Evolutionary conservation across 768 basidiomycete genomes (phyloP).

Genomic region (Symmetrospora coprosmae): DNA sequence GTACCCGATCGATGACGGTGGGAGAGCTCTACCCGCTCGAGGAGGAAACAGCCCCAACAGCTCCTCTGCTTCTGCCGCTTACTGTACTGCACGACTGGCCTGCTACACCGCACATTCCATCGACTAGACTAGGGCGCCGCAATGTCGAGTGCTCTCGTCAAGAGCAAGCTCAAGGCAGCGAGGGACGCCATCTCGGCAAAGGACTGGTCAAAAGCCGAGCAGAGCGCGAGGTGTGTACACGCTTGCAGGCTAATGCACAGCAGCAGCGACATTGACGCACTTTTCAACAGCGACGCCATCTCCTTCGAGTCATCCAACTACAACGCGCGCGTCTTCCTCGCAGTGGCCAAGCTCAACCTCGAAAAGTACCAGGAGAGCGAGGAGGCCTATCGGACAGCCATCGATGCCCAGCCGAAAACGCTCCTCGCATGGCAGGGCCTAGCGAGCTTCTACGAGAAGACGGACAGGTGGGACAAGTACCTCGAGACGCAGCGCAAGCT

Average conservation of each 20-base stretch:
- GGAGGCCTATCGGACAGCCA: slow-evolving; percentile 69
- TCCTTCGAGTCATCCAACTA: slow-evolving; percentile 61
- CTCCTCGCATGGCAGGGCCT: slow-evolving; percentile 78
- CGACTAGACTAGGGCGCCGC: neutral
- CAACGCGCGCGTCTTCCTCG: slow-evolving; percentile 74
- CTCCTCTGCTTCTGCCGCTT: no score
- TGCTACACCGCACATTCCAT: neutral
- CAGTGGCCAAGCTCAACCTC: slow-evolving; percentile 62
- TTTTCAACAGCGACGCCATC: slow-evolving; percentile 26
- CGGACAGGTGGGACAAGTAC: slow-evolving; percentile 48
- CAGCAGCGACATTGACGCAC: neutral
- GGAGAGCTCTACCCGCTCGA: no score
- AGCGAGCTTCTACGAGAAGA: slow-evolving; percentile 55
- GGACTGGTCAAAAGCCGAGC: slow-evolving; percentile 54
- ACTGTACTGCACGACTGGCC: no score
- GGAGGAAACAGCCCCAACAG: no score
- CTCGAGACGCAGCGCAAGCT: slow-evolving; percentile 46
- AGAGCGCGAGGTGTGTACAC: slow-evolving; percentile 49
- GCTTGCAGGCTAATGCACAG: neutral
- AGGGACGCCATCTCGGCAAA: slow-evolving; percentile 62
- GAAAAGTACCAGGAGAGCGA: slow-evolving; percentile 61
- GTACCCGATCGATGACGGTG: no score
- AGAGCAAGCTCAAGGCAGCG: slow-evolving; percentile 62
- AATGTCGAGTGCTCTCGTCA: slow-evolving; percentile 42
- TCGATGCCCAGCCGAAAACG: slow-evolving; percentile 52